Evolutionary conservation across 2,329 filamentous ascomycete genomes (phyloP), one percentile per base, ranked within the genome.

Genomic region (Penicillium sp.): DNA sequence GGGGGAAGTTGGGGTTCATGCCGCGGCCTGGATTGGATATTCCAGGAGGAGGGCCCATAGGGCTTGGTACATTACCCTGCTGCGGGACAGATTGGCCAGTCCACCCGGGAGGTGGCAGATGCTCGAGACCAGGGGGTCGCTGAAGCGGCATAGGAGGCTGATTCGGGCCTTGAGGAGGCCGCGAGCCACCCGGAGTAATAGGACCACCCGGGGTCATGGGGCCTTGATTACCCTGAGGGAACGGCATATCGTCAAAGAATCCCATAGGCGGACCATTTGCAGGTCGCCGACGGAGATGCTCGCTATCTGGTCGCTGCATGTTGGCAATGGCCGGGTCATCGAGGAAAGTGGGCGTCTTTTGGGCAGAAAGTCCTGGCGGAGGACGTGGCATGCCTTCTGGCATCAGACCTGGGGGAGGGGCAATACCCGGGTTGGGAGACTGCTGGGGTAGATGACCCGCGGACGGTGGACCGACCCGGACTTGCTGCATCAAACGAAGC

Each of bases 401-500:
- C 62, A 75, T 71, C 62, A 70, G 71, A 53, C 71, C 66, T 55
- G 70, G 68, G 47, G 70, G 73, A 60, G 70, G 73, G 36, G 63
- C 66, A 21, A 70, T 70, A 6, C 73, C 66, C 9, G 65, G 61
- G 59, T 61, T 68, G 4, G 64, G 66, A 10, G 73, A 59, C 36
- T 66, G 71, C 42, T 68, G 70, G 29, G 61, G 58, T n/a, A 68
- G 65, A 57, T 60, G 70, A 45, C 66, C 64, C 55, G 68, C 63
- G 49, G 66, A 55, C 47, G 59, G 61, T 54, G 52, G 73, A 59
- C 67, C 72, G 33, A 77, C 66, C 43, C 72, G 73, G 17, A 81
- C 78, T 67, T 83, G 81, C 65, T 88, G 85, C 90, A 96, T 94
- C 31, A 96, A 81, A 60, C 87, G 89, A 75, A 96, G 90, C 49